Evolutionary conservation across 2,329 filamentous ascomycete species (phyloP), one percentile per base, ranked within the genome.

Genomic region (Didymella keratinophila): DNA sequence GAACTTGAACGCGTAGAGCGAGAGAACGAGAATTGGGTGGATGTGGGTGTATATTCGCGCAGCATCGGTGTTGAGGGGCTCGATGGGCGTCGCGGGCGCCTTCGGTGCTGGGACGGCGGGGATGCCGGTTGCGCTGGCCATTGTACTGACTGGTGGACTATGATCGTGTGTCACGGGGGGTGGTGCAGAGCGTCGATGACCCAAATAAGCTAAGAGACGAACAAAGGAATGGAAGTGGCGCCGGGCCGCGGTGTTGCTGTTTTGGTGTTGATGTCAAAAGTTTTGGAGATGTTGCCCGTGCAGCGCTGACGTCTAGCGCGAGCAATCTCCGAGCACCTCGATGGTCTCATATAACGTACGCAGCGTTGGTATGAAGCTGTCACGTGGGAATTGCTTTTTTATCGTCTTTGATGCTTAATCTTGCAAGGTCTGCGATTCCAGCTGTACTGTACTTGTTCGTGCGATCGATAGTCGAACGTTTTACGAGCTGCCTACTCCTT

Each of bases 11-110:
- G 84, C 82, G 71, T 89, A 88, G 34, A 89, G 77, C 10, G 83
- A 83, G 28, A 91, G 82, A 28, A 96, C 81, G 11, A 92, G 77
- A 25, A 84, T 76, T 0, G 91, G 89, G 66, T 96, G 90, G 20
- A 87, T 76, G 69, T 91, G 83, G 12, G 88, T 86, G 71, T 89
- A 84, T 21, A 84, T 73, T 49, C 78, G 81, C 2, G 85, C 82
- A 20, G 79, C 62, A n/a, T 79, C 71, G 23, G 77, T 82, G 27
- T 80, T 70, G 46, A 84, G 78, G 60, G 82, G 76, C 52, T 79
- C 75, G 59, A 84, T 77, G 34, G 84, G 80, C 23, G 61, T 56
- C n/a, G 73, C 64, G 12, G 68, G 64, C 11, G 69, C 54, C 27
- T 65, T 69, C 7, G 66, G 69, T 27, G 63, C 54, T 11, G 59